Percentiles rank a stretch among this genome's conserved stretches.
phyloP scores from a whole-genome alignment of 2,329 filamentous ascomycete genomes.

The Diaporthe sp. region DNA sequence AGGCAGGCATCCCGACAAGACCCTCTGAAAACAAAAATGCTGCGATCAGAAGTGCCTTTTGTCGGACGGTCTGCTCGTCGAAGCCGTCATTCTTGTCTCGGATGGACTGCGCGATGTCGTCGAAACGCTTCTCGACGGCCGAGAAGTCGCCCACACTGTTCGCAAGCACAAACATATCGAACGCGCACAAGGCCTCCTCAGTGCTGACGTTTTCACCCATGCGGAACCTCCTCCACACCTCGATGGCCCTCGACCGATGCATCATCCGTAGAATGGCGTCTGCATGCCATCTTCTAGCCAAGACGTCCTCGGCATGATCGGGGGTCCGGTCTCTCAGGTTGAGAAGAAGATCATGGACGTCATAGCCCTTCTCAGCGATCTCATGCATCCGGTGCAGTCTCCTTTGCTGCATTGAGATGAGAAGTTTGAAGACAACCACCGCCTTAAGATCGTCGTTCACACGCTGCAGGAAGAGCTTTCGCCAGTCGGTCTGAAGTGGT shows the following conservation, averaged over 20 bases:
- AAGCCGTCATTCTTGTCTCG: conserved; percentile 56
- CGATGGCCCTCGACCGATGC: conserved; percentile 69
- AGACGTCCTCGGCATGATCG: conserved; percentile 66
- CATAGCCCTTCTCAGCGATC: conserved; percentile 68
- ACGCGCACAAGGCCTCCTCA: conserved; percentile 70
- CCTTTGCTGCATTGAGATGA: conserved; percentile 66
- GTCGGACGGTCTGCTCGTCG: conserved; percentile 56
- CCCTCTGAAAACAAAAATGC: conserved; percentile 63
- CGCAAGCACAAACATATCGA: conserved; percentile 73
- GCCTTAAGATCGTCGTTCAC: conserved; percentile 52
- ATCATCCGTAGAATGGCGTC: conserved; percentile 69
- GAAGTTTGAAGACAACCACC: conserved; percentile 58
- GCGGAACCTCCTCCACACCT: conserved; percentile 67
- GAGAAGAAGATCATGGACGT: conserved; percentile 72
- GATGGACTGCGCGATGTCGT: conserved; percentile 61
- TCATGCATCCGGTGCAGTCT: conserved; percentile 67
- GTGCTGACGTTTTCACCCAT: conserved; percentile 61
- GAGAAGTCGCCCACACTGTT: conserved; percentile 56
- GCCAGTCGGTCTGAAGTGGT: conserved; percentile 66
- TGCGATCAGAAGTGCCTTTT: conserved; percentile 65
- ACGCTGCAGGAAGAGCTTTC: conserved; percentile 57
- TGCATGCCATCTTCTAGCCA: conserved; percentile 72
- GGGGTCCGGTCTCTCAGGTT: conserved; percentile 58
- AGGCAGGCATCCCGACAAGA: conserved; percentile 58
- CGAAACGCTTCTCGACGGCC: conserved; percentile 48